phyloP scores from a whole-genome alignment of 192 early-diverging fungal genomes.

The Coemansia sp. region DNA sequence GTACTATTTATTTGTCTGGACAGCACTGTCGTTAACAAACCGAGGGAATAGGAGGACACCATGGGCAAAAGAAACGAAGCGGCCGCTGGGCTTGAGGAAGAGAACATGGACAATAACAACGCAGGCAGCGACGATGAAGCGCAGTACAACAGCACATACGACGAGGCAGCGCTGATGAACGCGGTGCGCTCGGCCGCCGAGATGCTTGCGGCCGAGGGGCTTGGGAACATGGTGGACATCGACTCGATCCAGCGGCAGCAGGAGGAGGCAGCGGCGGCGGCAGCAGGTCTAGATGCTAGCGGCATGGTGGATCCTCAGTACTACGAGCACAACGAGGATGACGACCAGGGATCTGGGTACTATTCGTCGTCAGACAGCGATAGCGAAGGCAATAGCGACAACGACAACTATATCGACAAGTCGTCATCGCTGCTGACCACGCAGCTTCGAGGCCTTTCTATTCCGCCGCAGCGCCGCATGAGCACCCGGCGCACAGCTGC shows the following conservation, averaged over 20 bases:
- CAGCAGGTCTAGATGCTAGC: background rate
- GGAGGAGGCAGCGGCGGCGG: background rate
- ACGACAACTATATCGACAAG: background rate
- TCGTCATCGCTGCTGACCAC: background rate
- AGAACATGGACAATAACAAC: background rate
- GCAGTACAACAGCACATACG: slow-evolving; percentile 1
- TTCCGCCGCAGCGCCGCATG: background rate
- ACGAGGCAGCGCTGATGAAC: slow-evolving; percentile 20
- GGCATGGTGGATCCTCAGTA: background rate
- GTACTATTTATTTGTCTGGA: background rate
- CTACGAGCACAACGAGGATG: slow-evolving; percentile 1
- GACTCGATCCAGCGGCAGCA: slow-evolving; percentile 25
- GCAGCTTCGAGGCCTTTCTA: background rate
- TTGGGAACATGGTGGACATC: slow-evolving; percentile 39
- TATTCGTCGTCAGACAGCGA: background rate
- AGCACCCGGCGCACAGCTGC: background rate
- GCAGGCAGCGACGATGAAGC: background rate
- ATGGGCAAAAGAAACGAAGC: background rate
- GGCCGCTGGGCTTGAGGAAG: background rate
- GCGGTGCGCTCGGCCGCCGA: slow-evolving; percentile 35
- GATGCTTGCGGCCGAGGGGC: slow-evolving; percentile 46
- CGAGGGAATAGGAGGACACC: background rate
- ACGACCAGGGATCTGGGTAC: background rate
- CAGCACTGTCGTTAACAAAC: background rate
- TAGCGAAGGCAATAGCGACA: background rate